phyloP scores from a whole-genome alignment of 169 alveolate species.

The Cryptosporidium canis region DNA sequence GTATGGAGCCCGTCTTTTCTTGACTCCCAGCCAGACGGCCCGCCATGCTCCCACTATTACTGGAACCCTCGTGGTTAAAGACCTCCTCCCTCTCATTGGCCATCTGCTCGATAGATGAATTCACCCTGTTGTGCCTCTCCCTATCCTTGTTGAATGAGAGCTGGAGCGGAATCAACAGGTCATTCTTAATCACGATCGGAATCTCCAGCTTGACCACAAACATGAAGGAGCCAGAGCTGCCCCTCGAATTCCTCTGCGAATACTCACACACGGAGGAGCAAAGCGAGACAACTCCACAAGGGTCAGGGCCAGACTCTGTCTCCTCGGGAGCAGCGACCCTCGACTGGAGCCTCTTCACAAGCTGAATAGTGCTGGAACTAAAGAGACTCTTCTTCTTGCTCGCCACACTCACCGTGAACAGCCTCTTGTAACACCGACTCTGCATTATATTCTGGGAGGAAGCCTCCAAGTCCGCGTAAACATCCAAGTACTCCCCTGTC shows the following conservation, averaged over 20 bases:
- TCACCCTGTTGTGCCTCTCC: background rate
- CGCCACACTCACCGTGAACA: background rate
- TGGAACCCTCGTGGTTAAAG: background rate
- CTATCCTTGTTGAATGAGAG: conserved; percentile 28
- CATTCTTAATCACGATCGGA: conserved; percentile 6
- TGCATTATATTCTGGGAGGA: conserved; percentile 2
- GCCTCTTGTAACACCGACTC: background rate
- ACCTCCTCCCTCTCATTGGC: background rate
- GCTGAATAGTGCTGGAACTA: conserved; percentile 10
- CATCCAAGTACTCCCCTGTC: background rate
- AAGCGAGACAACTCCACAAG: background rate
- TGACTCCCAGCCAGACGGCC: background rate
- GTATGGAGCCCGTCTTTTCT: background rate
- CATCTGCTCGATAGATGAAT: background rate
- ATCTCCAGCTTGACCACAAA: conserved; percentile 18
- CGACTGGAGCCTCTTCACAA: background rate
- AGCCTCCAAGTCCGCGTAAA: background rate
- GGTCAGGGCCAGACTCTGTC: no score
- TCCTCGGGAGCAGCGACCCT: no score
- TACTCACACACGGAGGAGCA: conserved; percentile 40
- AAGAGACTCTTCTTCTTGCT: background rate
- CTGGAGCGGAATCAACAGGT: conserved; percentile 22
- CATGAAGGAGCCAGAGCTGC: background rate
- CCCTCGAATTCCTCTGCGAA: background rate
- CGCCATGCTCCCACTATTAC: background rate